These are phyloP conservation scores for Diaporthe citri DNA, from an alignment of 2,329 filamentous ascomycete species.

Conservation along the genomic window DNA sequence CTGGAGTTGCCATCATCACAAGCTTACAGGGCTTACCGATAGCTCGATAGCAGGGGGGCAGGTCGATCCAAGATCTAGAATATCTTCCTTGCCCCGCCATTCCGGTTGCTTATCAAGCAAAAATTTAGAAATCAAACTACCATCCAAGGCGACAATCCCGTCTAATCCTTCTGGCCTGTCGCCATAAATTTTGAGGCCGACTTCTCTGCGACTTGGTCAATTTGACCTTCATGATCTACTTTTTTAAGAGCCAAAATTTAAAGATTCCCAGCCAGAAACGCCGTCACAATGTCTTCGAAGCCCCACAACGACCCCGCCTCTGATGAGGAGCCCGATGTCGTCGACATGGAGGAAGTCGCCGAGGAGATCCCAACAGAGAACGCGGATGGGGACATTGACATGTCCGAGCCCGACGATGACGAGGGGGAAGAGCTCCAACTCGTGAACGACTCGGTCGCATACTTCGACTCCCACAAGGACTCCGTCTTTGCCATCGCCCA, in stretches of 20 bases:
- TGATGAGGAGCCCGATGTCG: slow-evolving; percentile 77
- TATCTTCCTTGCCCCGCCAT: slow-evolving; percentile 34
- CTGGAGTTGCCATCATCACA: slow-evolving; percentile 15
- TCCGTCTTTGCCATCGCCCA: slow-evolving; percentile 96
- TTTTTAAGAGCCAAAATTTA: neutral
- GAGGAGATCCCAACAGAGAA: slow-evolving; percentile 77
- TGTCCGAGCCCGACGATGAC: slow-evolving; percentile 51
- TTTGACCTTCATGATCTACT: too few species aligned
- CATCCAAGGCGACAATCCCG: neutral
- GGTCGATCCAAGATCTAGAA: slow-evolving; percentile 10
- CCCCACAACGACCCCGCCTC: slow-evolving; percentile 55
- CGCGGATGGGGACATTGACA: slow-evolving; percentile 57
- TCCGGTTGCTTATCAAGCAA: slow-evolving; percentile 40
- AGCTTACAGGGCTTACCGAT: slow-evolving; percentile 28
- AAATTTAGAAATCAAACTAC: slow-evolving; percentile 39
- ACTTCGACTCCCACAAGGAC: slow-evolving; percentile 92
- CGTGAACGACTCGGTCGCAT: slow-evolving; percentile 92
- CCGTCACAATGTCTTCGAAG: slow-evolving; percentile 43
- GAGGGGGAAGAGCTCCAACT: slow-evolving; percentile 78
- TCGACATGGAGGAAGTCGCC: slow-evolving; percentile 81
- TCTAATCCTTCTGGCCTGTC: neutral
- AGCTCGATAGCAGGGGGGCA: neutral
- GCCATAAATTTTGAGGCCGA: slow-evolving; percentile 1
- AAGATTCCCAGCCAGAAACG: neutral
- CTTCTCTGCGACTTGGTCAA: too few species aligned